A percentile compares a stretch with the other conserved stretches of the same genome.
Conservation (phyloP, 768 basidiomycete species). For the Candolleomyces eurysporus region DNA sequence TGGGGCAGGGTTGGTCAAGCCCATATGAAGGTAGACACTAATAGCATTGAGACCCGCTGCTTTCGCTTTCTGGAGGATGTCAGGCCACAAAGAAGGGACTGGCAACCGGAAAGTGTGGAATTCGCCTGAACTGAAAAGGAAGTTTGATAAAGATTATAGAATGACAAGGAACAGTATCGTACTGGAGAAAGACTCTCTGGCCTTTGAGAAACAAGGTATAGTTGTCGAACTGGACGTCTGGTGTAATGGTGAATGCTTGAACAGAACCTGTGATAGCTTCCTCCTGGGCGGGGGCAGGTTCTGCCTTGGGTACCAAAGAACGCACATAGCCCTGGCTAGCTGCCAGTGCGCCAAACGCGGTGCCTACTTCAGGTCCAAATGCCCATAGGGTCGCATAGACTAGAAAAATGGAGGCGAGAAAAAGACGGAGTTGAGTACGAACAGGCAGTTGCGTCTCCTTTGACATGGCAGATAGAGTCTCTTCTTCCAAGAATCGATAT, state of each 20-base stretch:
- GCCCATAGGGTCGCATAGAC: not conserved
- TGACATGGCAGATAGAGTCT: too few relatives aligned
- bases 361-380: not conserved
- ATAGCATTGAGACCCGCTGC: conserved; percentile 78
- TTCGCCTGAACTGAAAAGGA: conserved; percentile 64
- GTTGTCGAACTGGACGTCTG: conserved; percentile 56
- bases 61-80: conserved; percentile 78
- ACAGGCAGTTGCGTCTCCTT: not conserved
- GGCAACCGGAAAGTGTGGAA: conserved; percentile 84
- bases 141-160: not conserved
- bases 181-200: conserved; percentile 74
- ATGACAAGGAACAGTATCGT: conserved; percentile 22
- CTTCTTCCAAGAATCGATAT: not conserved
- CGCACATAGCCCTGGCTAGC: not conserved
- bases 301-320: not conserved
- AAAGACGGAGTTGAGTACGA: not conserved
- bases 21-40: conserved; percentile 83
- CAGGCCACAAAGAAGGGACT: conserved; percentile 76
- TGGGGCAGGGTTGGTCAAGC: conserved; percentile 68
- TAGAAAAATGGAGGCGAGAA: not conserved
- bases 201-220: conserved; percentile 69
- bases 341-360: not conserved
- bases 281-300: not conserved
- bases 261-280: not conserved
- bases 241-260: conserved; percentile 11